These are phyloP conservation scores for Withania somnifera DNA, from an alignment of 305 asterid species.

Conservation along the genomic window DNA sequence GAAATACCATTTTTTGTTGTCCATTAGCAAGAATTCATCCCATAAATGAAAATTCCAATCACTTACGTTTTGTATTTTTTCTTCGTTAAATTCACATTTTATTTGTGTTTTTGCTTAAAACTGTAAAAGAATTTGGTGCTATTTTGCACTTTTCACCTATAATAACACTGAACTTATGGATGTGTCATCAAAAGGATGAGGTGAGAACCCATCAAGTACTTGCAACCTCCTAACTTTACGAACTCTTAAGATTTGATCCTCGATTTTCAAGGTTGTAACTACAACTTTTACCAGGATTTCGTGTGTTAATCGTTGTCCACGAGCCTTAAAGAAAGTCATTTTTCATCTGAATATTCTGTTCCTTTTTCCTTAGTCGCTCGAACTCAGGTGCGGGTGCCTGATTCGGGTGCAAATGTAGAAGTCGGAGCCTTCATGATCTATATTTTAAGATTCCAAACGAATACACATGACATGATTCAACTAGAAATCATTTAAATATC, in stretches of 20 bases:
- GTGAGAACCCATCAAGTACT: neutral
- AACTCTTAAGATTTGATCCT: neutral
- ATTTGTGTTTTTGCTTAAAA: neutral
- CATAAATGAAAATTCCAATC: no score
- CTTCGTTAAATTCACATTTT: neutral
- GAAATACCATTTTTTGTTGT: no score
- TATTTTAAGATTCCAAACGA: no score
- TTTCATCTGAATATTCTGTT: neutral
- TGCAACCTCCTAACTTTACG: neutral
- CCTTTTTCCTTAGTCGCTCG: neutral
- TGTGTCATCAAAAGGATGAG: neutral
- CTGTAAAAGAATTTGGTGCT: neutral
- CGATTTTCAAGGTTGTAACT: neutral
- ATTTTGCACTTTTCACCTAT: neutral
- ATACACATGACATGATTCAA: no score
- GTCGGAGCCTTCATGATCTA: no score
- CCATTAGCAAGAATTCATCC: no score
- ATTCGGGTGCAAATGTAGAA: no score
- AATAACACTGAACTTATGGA: neutral
- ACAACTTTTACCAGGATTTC: neutral
- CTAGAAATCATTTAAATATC: no score
- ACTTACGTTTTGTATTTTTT: neutral
- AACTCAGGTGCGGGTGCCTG: no score
- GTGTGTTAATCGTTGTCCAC: neutral
- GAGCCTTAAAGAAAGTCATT: neutral